These are phyloP conservation scores for Withania somnifera DNA, from an alignment of 305 asterid genomes.

Conservation along the genomic window DNA sequence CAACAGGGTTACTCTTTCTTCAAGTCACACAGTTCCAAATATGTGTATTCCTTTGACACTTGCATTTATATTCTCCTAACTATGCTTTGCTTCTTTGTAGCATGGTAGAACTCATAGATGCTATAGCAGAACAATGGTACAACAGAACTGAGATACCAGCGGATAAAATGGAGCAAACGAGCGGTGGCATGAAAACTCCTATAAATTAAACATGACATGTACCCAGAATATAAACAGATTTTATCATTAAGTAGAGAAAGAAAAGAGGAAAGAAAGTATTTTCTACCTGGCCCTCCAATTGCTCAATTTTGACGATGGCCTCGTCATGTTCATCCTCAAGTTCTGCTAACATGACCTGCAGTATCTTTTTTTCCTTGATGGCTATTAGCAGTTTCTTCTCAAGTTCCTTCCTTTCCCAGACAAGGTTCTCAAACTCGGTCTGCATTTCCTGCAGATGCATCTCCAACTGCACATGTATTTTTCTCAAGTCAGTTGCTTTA, in stretches of 20 bases:
- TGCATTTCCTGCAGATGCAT: constrained; percentile 32
- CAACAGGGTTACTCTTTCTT: neutral
- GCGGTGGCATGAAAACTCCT: neutral
- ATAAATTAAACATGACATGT: neutral
- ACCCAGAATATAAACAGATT: neutral
- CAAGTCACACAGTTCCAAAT: neutral
- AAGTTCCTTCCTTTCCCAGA: constrained; percentile 39
- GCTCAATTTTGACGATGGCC: constrained; percentile 40
- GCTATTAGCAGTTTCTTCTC: constrained; percentile 26
- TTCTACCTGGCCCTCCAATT: constrained; percentile 43
- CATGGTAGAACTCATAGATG: neutral
- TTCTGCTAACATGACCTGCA: constrained; percentile 37
- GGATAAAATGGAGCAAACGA: neutral
- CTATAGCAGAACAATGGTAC: neutral
- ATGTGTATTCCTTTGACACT: neutral
- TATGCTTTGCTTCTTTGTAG: neutral
- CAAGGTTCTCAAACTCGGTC: constrained; percentile 29
- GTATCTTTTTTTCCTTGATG: constrained; percentile 22
- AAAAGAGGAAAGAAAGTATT: neutral
- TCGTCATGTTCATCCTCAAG: constrained; percentile 56
- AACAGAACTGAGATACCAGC: neutral
- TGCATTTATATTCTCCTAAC: neutral
- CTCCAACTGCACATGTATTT: constrained; percentile 39
- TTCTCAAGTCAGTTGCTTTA: neutral
- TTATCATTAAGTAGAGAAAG: neutral